Evolutionary conservation across 306 rosid species (phyloP), one percentile per base, ranked within the genome.

Genomic region (Pyrus communis): DNA sequence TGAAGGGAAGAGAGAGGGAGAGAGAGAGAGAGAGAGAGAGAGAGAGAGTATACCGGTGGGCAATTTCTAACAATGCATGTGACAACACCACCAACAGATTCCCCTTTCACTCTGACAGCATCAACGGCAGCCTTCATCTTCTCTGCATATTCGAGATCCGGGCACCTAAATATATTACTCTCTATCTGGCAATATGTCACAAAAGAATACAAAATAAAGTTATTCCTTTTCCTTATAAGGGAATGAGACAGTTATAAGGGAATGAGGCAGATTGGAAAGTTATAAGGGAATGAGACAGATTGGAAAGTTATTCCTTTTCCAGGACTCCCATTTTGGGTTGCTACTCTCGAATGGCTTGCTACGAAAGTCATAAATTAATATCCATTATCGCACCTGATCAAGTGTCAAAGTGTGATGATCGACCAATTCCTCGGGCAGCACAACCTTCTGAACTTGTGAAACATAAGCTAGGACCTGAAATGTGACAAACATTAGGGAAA

Each of bases 101-200:
- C 93, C 81, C 99, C 97, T 84, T 30, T 89, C 79, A 89, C 91
- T 63, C 97, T 90, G 64, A 96, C 88, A 33, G 79, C 83, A 84
- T 96, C 99, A 78, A 96, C 85, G 67, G 96, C 96, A 71, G 88
- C 75, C 71, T 91, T 92, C 99, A 92, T 96, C 92, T 91, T 91
- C 79, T 96, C 93, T 57, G 99, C 99, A 74, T 88, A 90, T 84
- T 90, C 93, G 43, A 97, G 87, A 86, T 92, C 86, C 49, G 99
- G 99, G 84, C 99, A 95, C 76, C 99, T 87, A 61, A 89, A 96
- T 59, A 95, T 95, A 71, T 92, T 95, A 84, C 92, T 89, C 86
- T 95, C 97, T 15, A 95, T 87, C 99, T 92, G 91, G 83, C 52
- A 42, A 79, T 57, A 52, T 77, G 40, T 73, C 31, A 52, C 7